A percentile compares a stretch with the other conserved stretches of the same genome.
phyloP scores from a whole-genome alignment of 1,139 yeast species.

The Hansenula lynferdii region DNA sequence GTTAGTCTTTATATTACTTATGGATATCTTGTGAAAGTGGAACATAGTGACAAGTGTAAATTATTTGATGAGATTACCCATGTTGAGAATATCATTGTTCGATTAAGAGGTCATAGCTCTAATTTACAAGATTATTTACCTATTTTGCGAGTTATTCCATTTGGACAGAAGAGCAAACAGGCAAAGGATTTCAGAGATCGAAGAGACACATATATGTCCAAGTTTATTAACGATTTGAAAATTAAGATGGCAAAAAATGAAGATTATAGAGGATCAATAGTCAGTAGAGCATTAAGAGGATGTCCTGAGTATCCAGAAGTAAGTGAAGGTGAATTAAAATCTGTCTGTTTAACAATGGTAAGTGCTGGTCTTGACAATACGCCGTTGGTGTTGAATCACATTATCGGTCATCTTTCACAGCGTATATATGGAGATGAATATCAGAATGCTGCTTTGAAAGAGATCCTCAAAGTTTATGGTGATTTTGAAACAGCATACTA shows the following conservation, averaged over 20 bases:
- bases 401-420: conserved; percentile 57
- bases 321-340: conserved; percentile 43
- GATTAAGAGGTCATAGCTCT: conserved; percentile 58
- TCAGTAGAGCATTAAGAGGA: conserved; percentile 35
- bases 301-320: conserved; percentile 18
- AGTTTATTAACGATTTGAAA: conserved; percentile 29
- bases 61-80: conserved; percentile 52
- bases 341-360: conserved; percentile 69
- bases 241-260: conserved; percentile 22
- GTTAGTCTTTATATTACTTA: conserved; percentile 56
- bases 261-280: conserved; percentile 34
- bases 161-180: conserved; percentile 22
- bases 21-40: conserved; percentile 49
- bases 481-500: conserved; percentile 48
- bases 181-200: conserved; percentile 37
- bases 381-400: conserved; percentile 56
- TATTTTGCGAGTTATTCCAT: conserved; percentile 33
- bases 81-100: conserved; percentile 62
- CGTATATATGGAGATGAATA: conserved; percentile 37
- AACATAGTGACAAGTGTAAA: conserved; percentile 29
- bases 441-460: conserved; percentile 33
- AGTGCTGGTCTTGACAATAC: conserved; percentile 79
- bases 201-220: conserved; percentile 52
- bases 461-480: conserved; percentile 27
- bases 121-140: conserved; percentile 63